Evolutionary conservation across 2,329 filamentous ascomycete species (phyloP).

Genomic region (Tympanopsis confertula): DNA sequence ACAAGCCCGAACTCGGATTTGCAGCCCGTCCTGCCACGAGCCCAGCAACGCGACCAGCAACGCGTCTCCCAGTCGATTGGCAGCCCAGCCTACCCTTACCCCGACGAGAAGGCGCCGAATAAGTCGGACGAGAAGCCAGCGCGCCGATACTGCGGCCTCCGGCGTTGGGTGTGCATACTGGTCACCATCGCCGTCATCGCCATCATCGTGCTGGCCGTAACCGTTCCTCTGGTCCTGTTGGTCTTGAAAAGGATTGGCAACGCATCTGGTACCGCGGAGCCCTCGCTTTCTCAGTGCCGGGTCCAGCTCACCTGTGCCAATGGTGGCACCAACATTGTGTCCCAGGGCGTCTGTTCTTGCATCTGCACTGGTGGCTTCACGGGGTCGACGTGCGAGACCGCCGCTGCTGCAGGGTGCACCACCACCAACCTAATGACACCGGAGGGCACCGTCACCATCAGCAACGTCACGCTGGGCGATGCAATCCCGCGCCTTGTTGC

Average conservation of each 20-base stretch:
- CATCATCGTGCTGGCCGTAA: conserved; percentile 67
- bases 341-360: conserved; percentile 63
- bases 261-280: conserved; percentile 14
- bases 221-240: conserved; percentile 62
- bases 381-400: conserved; percentile 35
- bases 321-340: conserved; percentile 65
- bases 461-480: conserved; percentile 69
- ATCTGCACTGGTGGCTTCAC: conserved; percentile 85
- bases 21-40: too few relatives aligned
- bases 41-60: too few relatives aligned
- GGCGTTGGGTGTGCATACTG: conserved; percentile 65
- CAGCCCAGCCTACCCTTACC: neutral
- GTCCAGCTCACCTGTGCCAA: conserved; percentile 59
- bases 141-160: conserved; percentile 73
- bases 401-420: conserved; percentile 37
- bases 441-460: conserved; percentile 32
- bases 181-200: conserved; percentile 53
- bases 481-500: conserved; percentile 66
- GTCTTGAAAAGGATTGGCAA: conserved; percentile 40
- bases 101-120: conserved; percentile 9
- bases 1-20: conserved; percentile 4
- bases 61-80: neutral
- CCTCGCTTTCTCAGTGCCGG: conserved; percentile 40
- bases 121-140: conserved; percentile 19
- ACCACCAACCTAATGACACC: conserved; percentile 27